Evolutionary conservation across 306 rosid genomes (phyloP), one percentile per base, ranked within the genome.

Genomic region (Ochetophila trinervis): DNA sequence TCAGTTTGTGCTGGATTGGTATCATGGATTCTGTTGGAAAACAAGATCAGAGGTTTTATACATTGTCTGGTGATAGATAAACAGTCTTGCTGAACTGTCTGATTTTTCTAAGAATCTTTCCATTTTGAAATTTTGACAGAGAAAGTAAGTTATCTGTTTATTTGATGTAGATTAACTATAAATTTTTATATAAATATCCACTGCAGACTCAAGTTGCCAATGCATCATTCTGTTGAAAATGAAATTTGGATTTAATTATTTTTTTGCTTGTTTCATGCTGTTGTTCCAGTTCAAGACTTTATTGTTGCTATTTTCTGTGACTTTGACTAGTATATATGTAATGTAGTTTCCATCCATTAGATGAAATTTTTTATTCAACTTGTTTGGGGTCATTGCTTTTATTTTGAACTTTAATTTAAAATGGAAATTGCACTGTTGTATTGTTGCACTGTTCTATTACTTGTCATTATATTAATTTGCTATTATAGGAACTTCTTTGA

Each of bases 61-160:
- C 67, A 58, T 76, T 74, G 66, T 79, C 70, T 71, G 83, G 82
- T 77, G 55, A 50, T 63, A 52, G 62, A 60, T 53, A 42, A 23
- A 70, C 68, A 75, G 69, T 61, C 71, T 60, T 71, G 68, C 74
- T 65, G 74, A 78, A 74, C 78, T 67, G 67, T 80, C 77, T 83
- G 79, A 62, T 74, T 79, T 77, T 74, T 50, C 60, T 76, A 66
- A 80, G 66, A 62, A 32, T 45, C 47, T 34, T 88, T 69, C 72
- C 81, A 76, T 51, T 68, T 36, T 76, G 86, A 82, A 79, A 78
- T 74, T 68, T 73, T 84, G 74, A 75, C 60, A 32, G 71, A 63
- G 68, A 83, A 74, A 71, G 95, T 88, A 88, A 88, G 95, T 83
- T 69, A 60, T 69, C 71, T 65, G 67, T 61, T 49, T 66, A 57